These are phyloP conservation scores for Puccinia sorghi DNA, from an alignment of 1,284 basidiomycete species.

Conservation along the genomic window DNA sequence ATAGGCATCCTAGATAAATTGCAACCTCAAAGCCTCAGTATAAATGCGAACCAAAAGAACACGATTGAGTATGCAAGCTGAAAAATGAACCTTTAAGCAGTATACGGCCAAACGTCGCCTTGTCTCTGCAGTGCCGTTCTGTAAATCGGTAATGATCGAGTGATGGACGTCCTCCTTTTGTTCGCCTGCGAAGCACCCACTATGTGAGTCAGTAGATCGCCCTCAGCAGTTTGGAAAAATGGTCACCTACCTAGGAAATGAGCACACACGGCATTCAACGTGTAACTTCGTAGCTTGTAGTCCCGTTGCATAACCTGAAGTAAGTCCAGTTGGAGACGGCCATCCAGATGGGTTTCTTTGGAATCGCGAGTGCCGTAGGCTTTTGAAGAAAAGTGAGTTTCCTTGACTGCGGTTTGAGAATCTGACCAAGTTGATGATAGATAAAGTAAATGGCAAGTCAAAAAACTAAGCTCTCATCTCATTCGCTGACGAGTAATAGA, in stretches of 20 bases:
- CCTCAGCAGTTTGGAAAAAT: not conserved
- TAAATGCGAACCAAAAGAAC: not conserved
- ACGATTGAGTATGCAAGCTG: not conserved
- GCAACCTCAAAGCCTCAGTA: not conserved
- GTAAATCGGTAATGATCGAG: slow-evolving; percentile 91
- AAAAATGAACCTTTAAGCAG: slow-evolving; percentile 75
- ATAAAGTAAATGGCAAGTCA: not conserved
- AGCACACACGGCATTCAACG: slow-evolving; percentile 91
- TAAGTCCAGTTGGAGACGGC: slow-evolving; percentile 85
- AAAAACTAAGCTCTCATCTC: not conserved
- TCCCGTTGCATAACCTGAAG: slow-evolving; percentile 96
- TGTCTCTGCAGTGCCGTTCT: slow-evolving; percentile 89
- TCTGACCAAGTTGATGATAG: slow-evolving; percentile 61
- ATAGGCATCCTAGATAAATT: slow-evolving; percentile 77
- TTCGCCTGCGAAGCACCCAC: slow-evolving; percentile 63
- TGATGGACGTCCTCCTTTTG: slow-evolving; percentile 98
- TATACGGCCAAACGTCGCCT: slow-evolving; percentile 86
- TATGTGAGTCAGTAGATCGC: not conserved
- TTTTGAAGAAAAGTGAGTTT: slow-evolving; percentile 92
- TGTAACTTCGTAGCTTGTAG: slow-evolving; percentile 90
- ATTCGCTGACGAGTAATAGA: not conserved
- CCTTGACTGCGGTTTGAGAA: slow-evolving; percentile 74
- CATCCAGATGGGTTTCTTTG: slow-evolving; percentile 84
- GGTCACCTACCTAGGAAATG: slow-evolving; percentile 70
- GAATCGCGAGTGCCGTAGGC: slow-evolving; percentile 93